Percentiles rank a stretch among this genome's conserved stretches.
Evolutionary conservation across 805 yeast genomes (phyloP).

Genomic region (Kodamaea leandrae): DNA sequence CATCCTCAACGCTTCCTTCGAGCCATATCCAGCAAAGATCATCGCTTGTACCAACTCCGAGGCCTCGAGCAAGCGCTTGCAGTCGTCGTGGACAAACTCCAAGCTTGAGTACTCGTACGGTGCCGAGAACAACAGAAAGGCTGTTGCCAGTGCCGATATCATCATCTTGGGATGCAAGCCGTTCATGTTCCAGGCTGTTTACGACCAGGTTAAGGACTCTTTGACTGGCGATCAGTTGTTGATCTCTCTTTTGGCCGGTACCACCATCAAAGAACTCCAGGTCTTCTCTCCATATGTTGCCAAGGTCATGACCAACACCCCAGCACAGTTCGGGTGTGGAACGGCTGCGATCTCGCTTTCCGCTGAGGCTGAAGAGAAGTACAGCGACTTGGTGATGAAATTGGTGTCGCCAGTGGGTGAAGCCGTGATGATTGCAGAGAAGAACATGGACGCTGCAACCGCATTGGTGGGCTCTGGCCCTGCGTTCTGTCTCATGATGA

Average conservation of each 20-base stretch:
- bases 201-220: conserved; percentile 47
- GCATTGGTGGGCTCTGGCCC: conserved; percentile 96
- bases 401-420: conserved; percentile 65
- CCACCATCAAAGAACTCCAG: conserved; percentile 70
- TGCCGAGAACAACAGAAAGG: conserved; percentile 46
- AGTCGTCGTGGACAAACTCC: conserved; percentile 40
- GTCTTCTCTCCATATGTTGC: conserved; percentile 60
- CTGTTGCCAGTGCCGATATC: conserved; percentile 64
- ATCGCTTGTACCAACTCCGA: conserved; percentile 72
- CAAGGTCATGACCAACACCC: conserved; percentile 97
- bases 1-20: conserved; percentile 48
- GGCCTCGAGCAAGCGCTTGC: conserved; percentile 36
- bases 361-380: conserved; percentile 38
- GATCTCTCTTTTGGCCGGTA: conserved; percentile 88
- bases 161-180: conserved; percentile 89
- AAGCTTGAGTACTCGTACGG: conserved; percentile 52
- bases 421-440: conserved; percentile 72
- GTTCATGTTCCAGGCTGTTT: conserved; percentile 61
- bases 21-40: conserved; percentile 65
- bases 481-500: conserved; percentile 83
- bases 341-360: conserved; percentile 90
- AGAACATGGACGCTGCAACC: conserved; percentile 95
- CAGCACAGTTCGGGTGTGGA: conserved; percentile 89
- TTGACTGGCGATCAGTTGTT: conserved; percentile 55
- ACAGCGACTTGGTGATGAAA: conserved; percentile 48